Conservation (phyloP, 106 monocot genomes). For the Dioscorea zingiberensis region DNA sequence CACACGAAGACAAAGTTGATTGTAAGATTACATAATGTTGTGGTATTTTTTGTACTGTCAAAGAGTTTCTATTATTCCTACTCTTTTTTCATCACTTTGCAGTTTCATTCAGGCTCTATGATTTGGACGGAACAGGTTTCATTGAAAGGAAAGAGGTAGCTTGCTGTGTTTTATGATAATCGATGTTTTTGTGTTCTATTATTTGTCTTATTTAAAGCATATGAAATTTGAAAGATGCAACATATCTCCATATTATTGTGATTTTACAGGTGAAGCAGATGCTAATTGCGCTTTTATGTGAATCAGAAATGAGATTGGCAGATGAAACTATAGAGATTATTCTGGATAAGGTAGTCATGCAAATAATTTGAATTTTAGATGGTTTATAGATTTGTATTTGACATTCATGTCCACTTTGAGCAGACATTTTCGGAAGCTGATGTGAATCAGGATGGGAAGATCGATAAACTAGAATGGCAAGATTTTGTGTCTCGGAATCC, state of each 20-base stretch:
- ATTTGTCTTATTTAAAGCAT: too few species aligned
- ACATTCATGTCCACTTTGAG: conserved; percentile 1
- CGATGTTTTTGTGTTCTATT: too few species aligned
- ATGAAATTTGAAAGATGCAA: too few species aligned
- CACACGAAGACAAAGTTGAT: conserved; percentile 77
- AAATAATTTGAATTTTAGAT: too few species aligned
- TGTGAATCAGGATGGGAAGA: conserved; percentile 86
- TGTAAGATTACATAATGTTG: conserved; percentile 33
- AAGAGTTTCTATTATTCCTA: neutral
- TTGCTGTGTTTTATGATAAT: neutral
- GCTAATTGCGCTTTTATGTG: conserved; percentile 84
- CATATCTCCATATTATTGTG: neutral
- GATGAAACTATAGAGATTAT: conserved; percentile 90
- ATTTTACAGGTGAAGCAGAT: conserved; percentile 81
- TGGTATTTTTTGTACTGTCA: neutral
- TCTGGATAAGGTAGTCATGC: conserved; percentile 60
- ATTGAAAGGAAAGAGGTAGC: conserved; percentile 86
- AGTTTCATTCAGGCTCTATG: conserved; percentile 96
- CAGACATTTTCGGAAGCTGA: conserved; percentile 96
- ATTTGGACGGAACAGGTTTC: conserved; percentile 67
- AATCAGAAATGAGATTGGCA: conserved; percentile 87
- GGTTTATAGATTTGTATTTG: too few species aligned
- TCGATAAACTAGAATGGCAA: conserved; percentile 87
- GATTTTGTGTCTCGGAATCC: conserved; percentile 84
- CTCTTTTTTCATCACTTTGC: conserved; percentile 12